Percentiles rank a stretch among this genome's conserved stretches.
Evolutionary conservation across 306 rosid genomes (phyloP).

Genomic region (Spatholobus suberectus): DNA sequence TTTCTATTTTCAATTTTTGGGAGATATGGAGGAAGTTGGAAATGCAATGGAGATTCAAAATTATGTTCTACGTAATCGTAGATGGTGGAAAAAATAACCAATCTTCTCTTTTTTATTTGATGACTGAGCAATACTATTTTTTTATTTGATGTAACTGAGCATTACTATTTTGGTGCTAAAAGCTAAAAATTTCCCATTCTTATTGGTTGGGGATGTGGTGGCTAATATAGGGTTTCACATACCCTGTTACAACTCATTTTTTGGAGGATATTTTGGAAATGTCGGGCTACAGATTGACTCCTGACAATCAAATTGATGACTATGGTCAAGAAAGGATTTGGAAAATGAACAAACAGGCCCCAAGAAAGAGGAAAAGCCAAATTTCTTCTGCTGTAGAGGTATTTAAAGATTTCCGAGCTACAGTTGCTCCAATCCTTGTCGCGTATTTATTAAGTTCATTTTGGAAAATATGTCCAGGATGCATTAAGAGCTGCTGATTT

Average conservation of each 20-base stretch:
- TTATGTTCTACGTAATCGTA: background rate
- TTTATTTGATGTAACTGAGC: background rate
- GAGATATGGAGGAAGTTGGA: background rate
- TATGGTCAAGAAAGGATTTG: conserved; percentile 92
- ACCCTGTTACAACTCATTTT: conserved; percentile 81
- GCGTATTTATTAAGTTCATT: conserved; percentile 5
- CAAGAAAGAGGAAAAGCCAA: conserved; percentile 96
- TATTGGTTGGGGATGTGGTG: conserved; percentile 38
- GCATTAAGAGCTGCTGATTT: conserved; percentile 77
- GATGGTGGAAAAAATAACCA: background rate
- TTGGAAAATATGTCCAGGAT: conserved; percentile 63
- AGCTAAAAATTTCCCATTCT: conserved; percentile 22
- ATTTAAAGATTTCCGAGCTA: conserved; percentile 22
- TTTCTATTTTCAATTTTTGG: background rate
- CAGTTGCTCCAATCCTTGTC: conserved; percentile 2
- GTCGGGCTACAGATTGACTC: conserved; percentile 75
- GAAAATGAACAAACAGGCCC: conserved; percentile 92
- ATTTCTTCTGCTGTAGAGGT: conserved; percentile 91
- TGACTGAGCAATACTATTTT: background rate
- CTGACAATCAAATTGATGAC: conserved; percentile 89
- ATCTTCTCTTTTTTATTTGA: background rate
- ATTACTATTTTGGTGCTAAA: conserved; percentile 26
- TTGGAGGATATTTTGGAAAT: conserved; percentile 86
- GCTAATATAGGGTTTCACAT: conserved; percentile 76
- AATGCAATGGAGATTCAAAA: background rate